A percentile compares a stretch with the other conserved stretches of the same genome.
phyloP scores from a whole-genome alignment of 2,329 filamentous ascomycete species.

The Pseudogymnoascus sp. region DNA sequence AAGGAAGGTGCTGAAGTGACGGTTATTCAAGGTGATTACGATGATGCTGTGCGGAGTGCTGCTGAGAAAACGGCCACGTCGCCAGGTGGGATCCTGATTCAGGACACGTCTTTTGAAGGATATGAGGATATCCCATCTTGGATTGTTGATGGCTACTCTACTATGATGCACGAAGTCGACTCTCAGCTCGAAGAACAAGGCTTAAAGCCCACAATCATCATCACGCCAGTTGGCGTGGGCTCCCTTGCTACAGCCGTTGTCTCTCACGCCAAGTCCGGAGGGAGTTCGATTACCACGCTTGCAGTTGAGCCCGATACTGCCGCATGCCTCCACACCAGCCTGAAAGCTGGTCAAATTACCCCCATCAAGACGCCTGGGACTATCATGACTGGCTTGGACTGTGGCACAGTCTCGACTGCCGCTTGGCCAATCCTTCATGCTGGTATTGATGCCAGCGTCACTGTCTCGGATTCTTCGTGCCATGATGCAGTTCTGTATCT shows the following conservation, averaged over 20 bases:
- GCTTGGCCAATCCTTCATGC: constrained; percentile 37
- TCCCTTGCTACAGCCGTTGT: constrained; percentile 62
- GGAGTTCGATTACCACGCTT: constrained; percentile 30
- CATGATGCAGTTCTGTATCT: constrained; percentile 35
- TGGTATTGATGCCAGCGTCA: constrained; percentile 35
- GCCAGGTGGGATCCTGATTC: constrained; percentile 45
- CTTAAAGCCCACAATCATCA: constrained; percentile 37
- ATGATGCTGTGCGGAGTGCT: constrained; percentile 27
- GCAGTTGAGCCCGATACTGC: constrained; percentile 62
- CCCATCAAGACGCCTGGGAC: constrained; percentile 31
- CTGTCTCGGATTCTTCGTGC: constrained; percentile 35
- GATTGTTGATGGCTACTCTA: constrained; percentile 71
- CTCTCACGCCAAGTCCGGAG: constrained; percentile 49
- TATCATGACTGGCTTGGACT: constrained; percentile 43
- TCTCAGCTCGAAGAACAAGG: constrained; percentile 45
- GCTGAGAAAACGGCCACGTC: background rate
- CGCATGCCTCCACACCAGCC: constrained; percentile 42
- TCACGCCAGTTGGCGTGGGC: constrained; percentile 63
- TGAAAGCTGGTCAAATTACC: constrained; percentile 28
- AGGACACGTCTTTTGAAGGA: constrained; percentile 58
- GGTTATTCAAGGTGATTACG: constrained; percentile 52
- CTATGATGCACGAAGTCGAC: constrained; percentile 60
- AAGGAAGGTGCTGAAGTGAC: constrained; percentile 54
- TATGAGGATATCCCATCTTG: constrained; percentile 50
- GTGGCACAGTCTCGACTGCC: constrained; percentile 38